Evolutionary conservation across 495 filamentous ascomycete species (phyloP).

Genomic region (Parmelia sp.): DNA sequence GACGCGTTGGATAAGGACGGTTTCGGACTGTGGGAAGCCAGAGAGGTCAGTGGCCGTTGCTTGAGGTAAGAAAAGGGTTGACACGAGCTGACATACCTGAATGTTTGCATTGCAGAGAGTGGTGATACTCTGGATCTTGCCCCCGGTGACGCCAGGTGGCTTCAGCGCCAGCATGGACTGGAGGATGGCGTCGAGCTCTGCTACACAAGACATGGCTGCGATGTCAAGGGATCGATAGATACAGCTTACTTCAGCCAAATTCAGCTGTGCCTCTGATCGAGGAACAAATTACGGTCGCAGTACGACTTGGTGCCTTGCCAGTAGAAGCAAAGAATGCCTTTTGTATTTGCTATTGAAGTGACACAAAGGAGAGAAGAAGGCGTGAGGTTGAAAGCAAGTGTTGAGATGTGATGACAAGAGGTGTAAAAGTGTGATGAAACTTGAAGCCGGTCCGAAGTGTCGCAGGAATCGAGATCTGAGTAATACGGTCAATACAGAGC

Average conservation of each 20-base stretch:
- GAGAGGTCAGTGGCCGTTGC: constrained; percentile 32
- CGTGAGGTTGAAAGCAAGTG: constrained; percentile 19
- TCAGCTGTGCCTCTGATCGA: constrained; percentile 7
- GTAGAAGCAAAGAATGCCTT: constrained; percentile 8
- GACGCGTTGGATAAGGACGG: constrained; percentile 89
- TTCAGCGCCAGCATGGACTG: constrained; percentile 88
- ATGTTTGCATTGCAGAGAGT: constrained; percentile 80
- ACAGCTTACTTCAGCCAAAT: constrained; percentile 21
- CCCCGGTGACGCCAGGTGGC: constrained; percentile 86
- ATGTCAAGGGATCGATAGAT: constrained; percentile 2
- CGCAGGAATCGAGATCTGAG: neutral
- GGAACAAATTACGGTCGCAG: constrained; percentile 16
- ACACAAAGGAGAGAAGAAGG: constrained; percentile 23
- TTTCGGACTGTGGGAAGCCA: constrained; percentile 65
- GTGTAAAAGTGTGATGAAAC: neutral
- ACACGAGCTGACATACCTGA: constrained; percentile 60
- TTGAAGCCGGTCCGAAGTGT: constrained; percentile 2
- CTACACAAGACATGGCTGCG: constrained; percentile 73
- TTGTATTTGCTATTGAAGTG: constrained; percentile 19
- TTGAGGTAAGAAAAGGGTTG: neutral
- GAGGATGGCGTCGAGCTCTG: constrained; percentile 82
- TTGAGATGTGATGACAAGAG: neutral
- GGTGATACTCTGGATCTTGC: constrained; percentile 82
- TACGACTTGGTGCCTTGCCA: constrained; percentile 12
- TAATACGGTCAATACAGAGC: neutral